These are phyloP conservation scores for Xylaria intraflava DNA, from an alignment of 495 filamentous ascomycete species.

Conservation along the genomic window DNA sequence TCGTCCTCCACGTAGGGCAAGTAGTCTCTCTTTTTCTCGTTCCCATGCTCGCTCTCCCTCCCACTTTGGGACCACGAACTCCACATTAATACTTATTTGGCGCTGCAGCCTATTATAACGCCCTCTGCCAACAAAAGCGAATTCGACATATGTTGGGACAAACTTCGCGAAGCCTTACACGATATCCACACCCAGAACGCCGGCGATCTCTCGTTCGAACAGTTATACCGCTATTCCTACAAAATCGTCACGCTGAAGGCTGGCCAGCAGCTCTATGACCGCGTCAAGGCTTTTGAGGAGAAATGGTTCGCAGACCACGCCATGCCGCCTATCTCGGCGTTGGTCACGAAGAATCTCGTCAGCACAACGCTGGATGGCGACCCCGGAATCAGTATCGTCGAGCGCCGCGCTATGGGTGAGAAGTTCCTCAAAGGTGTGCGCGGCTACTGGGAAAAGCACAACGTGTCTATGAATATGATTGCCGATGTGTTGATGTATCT, in stretches of 20 bases:
- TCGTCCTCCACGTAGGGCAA: conserved; percentile 64
- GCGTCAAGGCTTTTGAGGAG: conserved; percentile 71
- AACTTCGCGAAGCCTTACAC: conserved; percentile 62
- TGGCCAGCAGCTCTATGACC: conserved; percentile 74
- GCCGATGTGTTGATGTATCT: conserved; percentile 99
- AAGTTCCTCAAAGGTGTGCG: conserved; percentile 72
- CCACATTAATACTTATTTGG: background rate
- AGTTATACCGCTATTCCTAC: conserved; percentile 93
- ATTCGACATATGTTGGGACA: conserved; percentile 76
- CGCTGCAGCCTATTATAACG: conserved; percentile 2
- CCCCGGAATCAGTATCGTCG: conserved; percentile 56
- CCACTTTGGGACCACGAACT: background rate
- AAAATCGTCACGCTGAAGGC: conserved; percentile 85
- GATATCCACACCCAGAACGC: conserved; percentile 93
- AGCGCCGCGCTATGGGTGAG: conserved; percentile 74
- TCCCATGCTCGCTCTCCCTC: background rate
- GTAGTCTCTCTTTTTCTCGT: conserved; percentile 19
- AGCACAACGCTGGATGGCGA: conserved; percentile 38
- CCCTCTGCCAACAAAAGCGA: conserved; percentile 37
- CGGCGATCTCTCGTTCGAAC: conserved; percentile 85
- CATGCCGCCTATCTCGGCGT: conserved; percentile 52
- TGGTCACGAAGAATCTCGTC: conserved; percentile 56
- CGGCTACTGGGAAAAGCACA: conserved; percentile 79
- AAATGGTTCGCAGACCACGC: conserved; percentile 68
- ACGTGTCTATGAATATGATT: conserved; percentile 91